Evolutionary conservation across 495 filamentous ascomycete species (phyloP), one percentile per base, ranked within the genome.

Genomic region (Daldinia caldariorum): DNA sequence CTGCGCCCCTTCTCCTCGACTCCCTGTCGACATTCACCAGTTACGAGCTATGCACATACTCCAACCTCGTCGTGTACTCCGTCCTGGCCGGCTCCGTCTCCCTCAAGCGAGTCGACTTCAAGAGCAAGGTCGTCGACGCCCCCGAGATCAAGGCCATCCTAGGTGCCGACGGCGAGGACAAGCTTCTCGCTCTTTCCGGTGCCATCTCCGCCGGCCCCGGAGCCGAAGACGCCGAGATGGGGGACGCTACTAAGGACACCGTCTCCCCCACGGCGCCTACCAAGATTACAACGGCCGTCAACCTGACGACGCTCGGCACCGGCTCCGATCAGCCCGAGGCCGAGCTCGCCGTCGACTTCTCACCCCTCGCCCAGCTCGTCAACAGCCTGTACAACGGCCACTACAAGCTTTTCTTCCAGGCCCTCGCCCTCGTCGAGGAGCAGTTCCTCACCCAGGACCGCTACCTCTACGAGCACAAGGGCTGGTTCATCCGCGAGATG

Each of bases 401-500:
- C 79, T 99, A 98, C 84, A 91, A 91, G 76, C 88, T 89, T 18
- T 98, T 97, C 85, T 99, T 99, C 82, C 83, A 88, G 69, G 91
- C 94, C 10, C 86, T 99, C 22, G 94, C 91, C n/a, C 85, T 89
- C 13, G 94, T 97, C 4, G 95, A 99, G 83, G 92, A 94, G 77
- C 88, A 90, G 70, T 99, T 99, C 86, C 82, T 99, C 65, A 94
- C 88, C 62, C 92, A 94, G 74, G 96, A 99, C 74, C 90, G 95
- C 41, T 97, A 97, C 80, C 83, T 99, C 59, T 89, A 92, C 72
- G 96, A 98, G 82, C 95, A 99, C 80, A 90, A 89, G 68, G 87
- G 89, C 64, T 99, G 94, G 94, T 98, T 93, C 79, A 93, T 98
- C 63, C 91, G 95, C 35, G 95, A 99, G 83, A 99, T 98, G 95